These are phyloP conservation scores for Penicillium fimorum DNA, from an alignment of 495 filamentous ascomycete species.

Conservation along the genomic window DNA sequence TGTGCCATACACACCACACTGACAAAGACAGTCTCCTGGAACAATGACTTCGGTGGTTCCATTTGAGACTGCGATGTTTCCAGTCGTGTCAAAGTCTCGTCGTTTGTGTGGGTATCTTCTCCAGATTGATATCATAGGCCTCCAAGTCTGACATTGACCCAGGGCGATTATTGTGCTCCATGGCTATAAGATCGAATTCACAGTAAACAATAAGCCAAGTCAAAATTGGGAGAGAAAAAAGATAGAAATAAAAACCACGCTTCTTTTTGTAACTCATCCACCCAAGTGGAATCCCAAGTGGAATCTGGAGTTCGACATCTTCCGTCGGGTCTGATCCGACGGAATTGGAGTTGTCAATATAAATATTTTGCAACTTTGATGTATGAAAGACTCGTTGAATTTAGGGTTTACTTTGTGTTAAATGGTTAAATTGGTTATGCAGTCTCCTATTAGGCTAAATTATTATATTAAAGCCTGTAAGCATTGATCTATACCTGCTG, in stretches of 20 bases:
- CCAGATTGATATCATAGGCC: background rate
- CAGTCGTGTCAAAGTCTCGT: background rate
- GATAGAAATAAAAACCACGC: background rate
- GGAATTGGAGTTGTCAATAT: background rate
- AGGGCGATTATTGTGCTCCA: too few relatives aligned
- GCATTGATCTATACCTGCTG: too few relatives aligned
- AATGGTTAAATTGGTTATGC: too few relatives aligned
- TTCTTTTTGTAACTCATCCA: background rate
- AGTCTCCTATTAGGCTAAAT: too few relatives aligned
- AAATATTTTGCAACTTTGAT: background rate
- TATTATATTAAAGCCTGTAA: too few relatives aligned
- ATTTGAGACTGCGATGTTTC: background rate
- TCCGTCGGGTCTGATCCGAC: background rate
- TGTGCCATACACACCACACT: too few relatives aligned
- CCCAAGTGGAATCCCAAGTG: too few relatives aligned
- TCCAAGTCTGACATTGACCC: background rate
- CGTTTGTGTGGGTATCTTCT: background rate
- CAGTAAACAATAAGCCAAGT: background rate
- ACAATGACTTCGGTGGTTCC: background rate
- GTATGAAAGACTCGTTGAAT: too few relatives aligned
- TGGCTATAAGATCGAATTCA: background rate
- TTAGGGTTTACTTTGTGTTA: too few relatives aligned
- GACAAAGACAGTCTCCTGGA: too few relatives aligned
- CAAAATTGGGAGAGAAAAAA: too few relatives aligned
- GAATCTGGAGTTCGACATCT: background rate